phyloP scores from a whole-genome alignment of 257 asterid species.

The Datura wrightii region DNA sequence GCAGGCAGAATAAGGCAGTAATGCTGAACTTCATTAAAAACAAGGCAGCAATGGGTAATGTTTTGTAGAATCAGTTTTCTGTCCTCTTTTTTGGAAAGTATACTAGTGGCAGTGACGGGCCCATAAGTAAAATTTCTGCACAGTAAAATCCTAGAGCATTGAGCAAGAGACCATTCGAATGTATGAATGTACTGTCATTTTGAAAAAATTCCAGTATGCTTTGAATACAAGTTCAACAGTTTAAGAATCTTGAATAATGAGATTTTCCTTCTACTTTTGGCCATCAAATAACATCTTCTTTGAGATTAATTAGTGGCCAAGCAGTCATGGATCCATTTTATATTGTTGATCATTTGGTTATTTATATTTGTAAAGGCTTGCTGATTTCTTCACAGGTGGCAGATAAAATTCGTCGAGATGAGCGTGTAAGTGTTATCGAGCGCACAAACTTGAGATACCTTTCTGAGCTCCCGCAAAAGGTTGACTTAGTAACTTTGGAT shows the following conservation, averaged over 20 bases:
- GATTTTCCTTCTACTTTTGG: not conserved
- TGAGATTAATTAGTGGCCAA: not conserved
- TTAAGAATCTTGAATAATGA: not conserved
- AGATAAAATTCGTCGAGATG: slow-evolving; percentile 85
- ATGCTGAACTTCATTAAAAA: not conserved
- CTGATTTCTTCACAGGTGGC: slow-evolving; percentile 66
- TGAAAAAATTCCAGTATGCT: not conserved
- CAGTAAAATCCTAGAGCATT: slow-evolving; percentile 13
- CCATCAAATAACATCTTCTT: not conserved
- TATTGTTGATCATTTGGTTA: slow-evolving; percentile 20
- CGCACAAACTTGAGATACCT: slow-evolving; percentile 93
- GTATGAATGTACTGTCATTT: not conserved
- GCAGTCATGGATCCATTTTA: not conserved
- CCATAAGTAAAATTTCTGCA: not conserved
- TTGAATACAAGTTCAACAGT: slow-evolving; percentile 12
- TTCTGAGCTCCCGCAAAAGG: slow-evolving; percentile 87
- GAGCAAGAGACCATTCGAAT: not conserved
- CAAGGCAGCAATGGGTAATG: not conserved
- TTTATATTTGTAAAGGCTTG: slow-evolving; percentile 35
- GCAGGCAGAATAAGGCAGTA: slow-evolving; percentile 2
- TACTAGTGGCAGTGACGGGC: not conserved
- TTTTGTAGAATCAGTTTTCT: slow-evolving; percentile 13
- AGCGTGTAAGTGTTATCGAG: slow-evolving; percentile 75
- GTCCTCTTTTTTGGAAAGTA: not conserved
- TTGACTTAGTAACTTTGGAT: slow-evolving; percentile 92